Evolutionary conservation across 2,329 filamentous ascomycete genomes (phyloP), one percentile per base, ranked within the genome.

Genomic region (Aspergillus japonicus): DNA sequence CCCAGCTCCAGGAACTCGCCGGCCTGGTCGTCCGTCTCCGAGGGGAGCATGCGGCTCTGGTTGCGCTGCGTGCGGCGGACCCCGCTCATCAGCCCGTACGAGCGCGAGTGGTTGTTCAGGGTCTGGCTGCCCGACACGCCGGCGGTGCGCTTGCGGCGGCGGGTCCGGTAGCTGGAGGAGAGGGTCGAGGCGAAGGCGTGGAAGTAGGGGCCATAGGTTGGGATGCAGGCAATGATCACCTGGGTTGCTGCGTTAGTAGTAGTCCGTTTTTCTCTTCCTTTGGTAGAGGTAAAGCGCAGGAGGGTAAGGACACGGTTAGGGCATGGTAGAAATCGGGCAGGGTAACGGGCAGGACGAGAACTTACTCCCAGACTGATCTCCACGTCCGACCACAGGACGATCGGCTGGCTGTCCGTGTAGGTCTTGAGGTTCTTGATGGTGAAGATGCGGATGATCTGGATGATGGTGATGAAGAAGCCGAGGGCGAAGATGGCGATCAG

Each of bases 381-480:
- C n/a, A 82, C 65, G 12, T 73, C 70, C 0, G 80, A 82, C 80
- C 80, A 82, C 35, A 77, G 71, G 53, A 82, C 76, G 23, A 78
- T 67, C 1, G 68, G 60, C 5, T 77, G 71, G 2, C 76, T 80
- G 67, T 83, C 79, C 35, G 79, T 75, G 59, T 80, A 80, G 65
- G 78, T 79, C 33, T 68, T 63, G 3, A 83, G 74, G 14, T 71
- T 75, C 42, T 73, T 72, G 61, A 84, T 78, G n/a, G 78, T 82
- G 58, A 79, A 75, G 58, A 83, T 80, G 14, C 81, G 81, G 60
- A 84, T 75, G 58, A 82, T 77, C 64, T 83, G 81, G 58, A 83
- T 81, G 50, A 81, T 62, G 5, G 79, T 82, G 48, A 83, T 77
- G 70, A 84, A 83, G 54, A 80, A 69, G n/a, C 82, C 82, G 24